A percentile compares a stretch with the other conserved stretches of the same genome.
Conservation (phyloP, 305 asterid species). For the Fraxinus nigra region DNA sequence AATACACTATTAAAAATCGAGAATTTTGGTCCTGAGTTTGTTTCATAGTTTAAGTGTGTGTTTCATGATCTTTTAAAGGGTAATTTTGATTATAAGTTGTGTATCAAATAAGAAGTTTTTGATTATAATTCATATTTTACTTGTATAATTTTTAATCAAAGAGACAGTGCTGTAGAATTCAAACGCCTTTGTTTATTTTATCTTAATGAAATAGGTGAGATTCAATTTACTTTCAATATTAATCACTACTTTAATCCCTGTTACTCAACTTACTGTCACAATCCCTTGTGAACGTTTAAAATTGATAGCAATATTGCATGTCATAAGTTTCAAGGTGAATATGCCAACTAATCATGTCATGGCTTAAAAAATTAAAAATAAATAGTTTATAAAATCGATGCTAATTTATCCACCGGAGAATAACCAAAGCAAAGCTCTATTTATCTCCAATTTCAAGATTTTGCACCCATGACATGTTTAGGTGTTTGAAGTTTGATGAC, state of each 20-base stretch:
- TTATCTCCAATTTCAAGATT: not conserved
- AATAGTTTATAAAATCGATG: not conserved
- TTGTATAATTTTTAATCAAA: not conserved
- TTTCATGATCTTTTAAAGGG: not conserved
- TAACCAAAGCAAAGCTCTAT: not conserved
- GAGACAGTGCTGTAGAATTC: not conserved
- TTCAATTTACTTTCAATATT: not conserved
- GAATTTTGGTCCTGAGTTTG: constrained; percentile 76
- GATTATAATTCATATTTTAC: not conserved
- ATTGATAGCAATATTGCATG: not conserved
- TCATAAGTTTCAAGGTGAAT: not conserved
- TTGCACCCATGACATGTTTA: not conserved
- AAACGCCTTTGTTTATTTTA: not conserved
- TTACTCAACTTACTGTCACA: not conserved
- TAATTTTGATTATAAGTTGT: not conserved
- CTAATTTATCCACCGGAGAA: not conserved
- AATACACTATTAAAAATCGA: constrained; percentile 44
- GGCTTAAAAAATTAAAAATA: not conserved
- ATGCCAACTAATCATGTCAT: not conserved
- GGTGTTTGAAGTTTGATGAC: not conserved
- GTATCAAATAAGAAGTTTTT: not conserved
- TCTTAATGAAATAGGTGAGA: not conserved
- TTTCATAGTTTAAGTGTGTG: not conserved
- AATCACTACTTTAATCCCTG: not conserved
- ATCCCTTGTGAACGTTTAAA: not conserved